phyloP scores from a whole-genome alignment of 805 yeast genomes.

The Candida railenensis region DNA sequence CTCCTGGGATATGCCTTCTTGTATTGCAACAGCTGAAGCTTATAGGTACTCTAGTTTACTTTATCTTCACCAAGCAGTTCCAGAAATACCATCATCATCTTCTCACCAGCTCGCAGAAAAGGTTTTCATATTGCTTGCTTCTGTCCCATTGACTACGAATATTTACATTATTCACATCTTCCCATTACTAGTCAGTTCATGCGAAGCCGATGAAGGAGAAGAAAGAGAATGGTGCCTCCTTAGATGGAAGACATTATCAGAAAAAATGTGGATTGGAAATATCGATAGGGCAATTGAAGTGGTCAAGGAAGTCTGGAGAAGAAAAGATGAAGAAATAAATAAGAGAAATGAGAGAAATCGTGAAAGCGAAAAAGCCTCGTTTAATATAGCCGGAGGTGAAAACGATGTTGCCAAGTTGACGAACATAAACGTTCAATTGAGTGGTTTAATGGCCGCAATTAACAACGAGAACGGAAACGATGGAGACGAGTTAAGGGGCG shows the following conservation, averaged over 20 bases:
- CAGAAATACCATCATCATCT: conserved; percentile 58
- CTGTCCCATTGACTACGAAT: conserved; percentile 59
- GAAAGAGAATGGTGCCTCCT: conserved; percentile 61
- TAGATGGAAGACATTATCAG: conserved; percentile 55
- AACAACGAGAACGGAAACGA: conserved; percentile 28
- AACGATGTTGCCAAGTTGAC: conserved; percentile 16
- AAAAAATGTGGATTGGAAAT: conserved; percentile 64
- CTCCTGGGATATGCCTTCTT: conserved; percentile 55
- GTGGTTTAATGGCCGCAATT: conserved; percentile 41
- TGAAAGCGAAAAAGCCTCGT: conserved; percentile 4
- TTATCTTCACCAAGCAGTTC: conserved; percentile 68
- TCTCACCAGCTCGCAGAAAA: conserved; percentile 60
- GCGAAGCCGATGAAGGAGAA: conserved; percentile 59
- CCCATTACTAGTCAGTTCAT: conserved; percentile 63
- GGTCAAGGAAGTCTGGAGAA: conserved; percentile 68
- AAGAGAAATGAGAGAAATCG: conserved; percentile 21
- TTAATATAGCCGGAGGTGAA: conserved; percentile 4
- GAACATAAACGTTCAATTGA: conserved; percentile 30
- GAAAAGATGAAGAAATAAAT: conserved; percentile 46
- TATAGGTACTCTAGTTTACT: conserved; percentile 59
- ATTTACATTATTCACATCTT: conserved; percentile 61
- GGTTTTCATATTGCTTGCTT: conserved; percentile 57
- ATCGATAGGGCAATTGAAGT: conserved; percentile 66
- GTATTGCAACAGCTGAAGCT: conserved; percentile 70
- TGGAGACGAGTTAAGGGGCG: conserved; percentile 32